Conservation (phyloP, 2,329 filamentous ascomycete species). For the Gnomoniopsis smithogilvyi region DNA sequence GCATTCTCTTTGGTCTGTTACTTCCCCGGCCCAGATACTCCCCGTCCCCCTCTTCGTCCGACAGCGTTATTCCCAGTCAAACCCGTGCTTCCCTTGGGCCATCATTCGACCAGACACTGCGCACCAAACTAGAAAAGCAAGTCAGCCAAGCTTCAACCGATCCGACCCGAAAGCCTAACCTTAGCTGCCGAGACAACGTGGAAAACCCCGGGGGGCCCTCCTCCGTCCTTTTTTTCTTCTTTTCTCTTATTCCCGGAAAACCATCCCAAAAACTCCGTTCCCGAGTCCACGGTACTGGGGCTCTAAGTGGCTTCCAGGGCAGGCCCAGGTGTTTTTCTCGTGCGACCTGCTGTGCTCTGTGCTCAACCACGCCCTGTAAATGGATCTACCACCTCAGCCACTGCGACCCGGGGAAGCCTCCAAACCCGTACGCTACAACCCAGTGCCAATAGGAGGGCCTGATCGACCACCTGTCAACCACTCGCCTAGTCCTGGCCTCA, state of each 20-base stretch:
- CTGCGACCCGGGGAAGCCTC: slow-evolving; percentile 1
- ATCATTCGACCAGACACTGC: background rate
- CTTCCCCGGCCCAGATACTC: background rate
- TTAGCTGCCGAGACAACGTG: background rate
- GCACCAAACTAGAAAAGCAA: background rate
- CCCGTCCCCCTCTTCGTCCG: background rate
- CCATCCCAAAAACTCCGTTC: background rate
- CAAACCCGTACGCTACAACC: slow-evolving; percentile 13
- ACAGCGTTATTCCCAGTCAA: slow-evolving; percentile 14
- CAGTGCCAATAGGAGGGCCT: slow-evolving; percentile 16
- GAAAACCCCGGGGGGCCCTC: background rate
- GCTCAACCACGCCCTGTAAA: background rate
- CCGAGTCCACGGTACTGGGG: slow-evolving; percentile 14
- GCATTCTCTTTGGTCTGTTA: background rate
- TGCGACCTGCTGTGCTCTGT: slow-evolving; percentile 5
- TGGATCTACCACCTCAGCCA: background rate
- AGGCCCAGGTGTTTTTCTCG: slow-evolving; percentile 5
- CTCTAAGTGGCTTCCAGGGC: background rate
- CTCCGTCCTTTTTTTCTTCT: background rate
- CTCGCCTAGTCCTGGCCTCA: slow-evolving; percentile 15
- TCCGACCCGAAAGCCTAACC: background rate
- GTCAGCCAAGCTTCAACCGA: slow-evolving; percentile 2
- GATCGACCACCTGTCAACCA: slow-evolving; percentile 17
- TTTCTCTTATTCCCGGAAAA: slow-evolving; percentile 15
- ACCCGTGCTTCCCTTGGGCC: background rate